Base-by-base conservation (phyloP, 75 land plant genomes). In the Larix kaempferi region DNA sequence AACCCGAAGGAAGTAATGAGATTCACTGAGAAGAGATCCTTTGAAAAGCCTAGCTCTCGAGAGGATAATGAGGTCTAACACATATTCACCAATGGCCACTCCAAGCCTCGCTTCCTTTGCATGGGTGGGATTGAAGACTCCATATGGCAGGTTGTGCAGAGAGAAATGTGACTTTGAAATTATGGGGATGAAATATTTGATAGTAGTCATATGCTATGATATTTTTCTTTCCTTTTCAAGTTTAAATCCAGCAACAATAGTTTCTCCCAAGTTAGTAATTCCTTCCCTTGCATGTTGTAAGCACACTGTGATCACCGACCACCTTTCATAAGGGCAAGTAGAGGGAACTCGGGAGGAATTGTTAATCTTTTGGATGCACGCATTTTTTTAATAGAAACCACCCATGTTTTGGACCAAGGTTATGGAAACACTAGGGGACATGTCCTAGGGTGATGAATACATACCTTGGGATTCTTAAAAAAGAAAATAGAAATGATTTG, bases 1-100 rank as follows among this genome's bases (percentile, higher is more conserved):
- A 29, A 29, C 33, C n/a, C n/a, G n/a, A n/a, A 71, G 74, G 78
- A 96, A 96, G 83, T 92, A 92, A 37, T 80, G 71, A 77, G 97
- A 88, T 6, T 75, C 71, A 8, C 54, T 39, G 73, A 96, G 92
- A 37, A 82, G 23, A 21, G 97, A 95, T 33, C 99, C 99, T 61
- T 85, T 73, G 80, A 96, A 94, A 62, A 94, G 90, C 4, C 91
- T 93, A 3, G 93, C 89, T 13, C 73, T 72, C 21, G 90, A 76
- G 69, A 96, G 56, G 23, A 77, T 89, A 23, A 85, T 82, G 78
- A 96, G 89, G 76, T 96, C 98, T 57, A 96, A 74, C 0, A 96
- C 93, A 67, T 67, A 84, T 26, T 96, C 98, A 0, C 99, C 99
- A 81, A 96, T 96, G 55, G 99, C 99, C 55, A 96, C 95, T 23